phyloP scores from a whole-genome alignment of 768 basidiomycete species.

The Lyophyllum shimeji region DNA sequence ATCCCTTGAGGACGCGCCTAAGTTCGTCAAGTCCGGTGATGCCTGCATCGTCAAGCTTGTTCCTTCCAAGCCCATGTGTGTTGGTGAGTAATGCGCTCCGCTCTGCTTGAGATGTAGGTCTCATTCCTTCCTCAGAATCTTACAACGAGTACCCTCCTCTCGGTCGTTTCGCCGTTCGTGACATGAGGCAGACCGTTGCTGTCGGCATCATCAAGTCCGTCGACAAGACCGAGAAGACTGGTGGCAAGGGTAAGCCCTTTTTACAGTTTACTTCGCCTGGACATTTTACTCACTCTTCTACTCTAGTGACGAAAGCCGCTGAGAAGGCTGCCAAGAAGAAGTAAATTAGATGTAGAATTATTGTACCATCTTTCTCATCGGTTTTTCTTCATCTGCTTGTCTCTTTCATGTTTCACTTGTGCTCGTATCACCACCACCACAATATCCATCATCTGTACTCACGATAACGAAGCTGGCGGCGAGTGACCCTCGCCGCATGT shows the following conservation, averaged over 20 bases:
- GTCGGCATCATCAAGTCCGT: conserved; percentile 99
- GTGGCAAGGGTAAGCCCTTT: conserved; percentile 73
- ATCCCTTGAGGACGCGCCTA: conserved; percentile 82
- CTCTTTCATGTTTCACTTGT: conserved; percentile 29
- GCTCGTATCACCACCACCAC: conserved; percentile 30
- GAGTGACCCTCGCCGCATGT: conserved; percentile 12
- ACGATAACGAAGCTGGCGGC: conserved; percentile 35
- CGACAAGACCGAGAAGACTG: conserved; percentile 88
- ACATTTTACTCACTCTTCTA: conserved; percentile 1
- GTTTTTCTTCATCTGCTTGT: conserved; percentile 44
- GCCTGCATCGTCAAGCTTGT: conserved; percentile 98
- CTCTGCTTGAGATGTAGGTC: not conserved
- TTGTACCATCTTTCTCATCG: conserved; percentile 59
- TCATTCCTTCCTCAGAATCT: conserved; percentile 47
- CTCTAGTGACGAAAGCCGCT: conserved; percentile 85
- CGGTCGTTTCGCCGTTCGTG: conserved; percentile 99
- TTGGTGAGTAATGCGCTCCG: conserved; percentile 30
- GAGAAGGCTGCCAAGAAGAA: conserved; percentile 97
- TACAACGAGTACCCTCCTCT: conserved; percentile 99
- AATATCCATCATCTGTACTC: conserved; percentile 42
- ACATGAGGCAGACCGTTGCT: conserved; percentile 99
- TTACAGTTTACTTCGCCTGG: not conserved
- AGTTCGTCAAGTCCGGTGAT: conserved; percentile 99
- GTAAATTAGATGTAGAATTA: conserved; percentile 82
- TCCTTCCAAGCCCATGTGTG: conserved; percentile 87